phyloP scores from a whole-genome alignment of 371 early-diverging fungal species.

The Mortierella sp. region DNA sequence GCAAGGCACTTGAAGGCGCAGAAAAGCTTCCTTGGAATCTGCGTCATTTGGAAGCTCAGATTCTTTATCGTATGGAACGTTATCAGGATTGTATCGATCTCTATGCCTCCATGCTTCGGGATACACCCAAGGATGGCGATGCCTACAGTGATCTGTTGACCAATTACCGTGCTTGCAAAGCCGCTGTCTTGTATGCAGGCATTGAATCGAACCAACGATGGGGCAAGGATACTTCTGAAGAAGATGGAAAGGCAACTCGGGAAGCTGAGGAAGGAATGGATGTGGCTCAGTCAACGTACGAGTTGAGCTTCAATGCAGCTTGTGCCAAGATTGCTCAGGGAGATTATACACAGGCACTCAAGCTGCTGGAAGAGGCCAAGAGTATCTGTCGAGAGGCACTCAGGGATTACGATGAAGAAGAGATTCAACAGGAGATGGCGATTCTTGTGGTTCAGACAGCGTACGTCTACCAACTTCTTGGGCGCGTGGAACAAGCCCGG shows the following conservation, averaged over 20 bases:
- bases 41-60: conserved; percentile 73
- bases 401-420: conserved; percentile 68
- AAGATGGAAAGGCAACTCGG: too few species aligned
- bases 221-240: background rate
- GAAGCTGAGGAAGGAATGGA: too few species aligned
- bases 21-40: conserved; percentile 54
- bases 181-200: conserved; percentile 66
- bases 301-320: conserved; percentile 77
- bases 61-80: conserved; percentile 61
- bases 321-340: conserved; percentile 68
- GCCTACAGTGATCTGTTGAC: conserved; percentile 60
- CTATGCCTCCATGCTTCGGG: conserved; percentile 61
- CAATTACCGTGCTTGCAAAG: conserved; percentile 75
- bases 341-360: conserved; percentile 55
- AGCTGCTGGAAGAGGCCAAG: conserved; percentile 61
- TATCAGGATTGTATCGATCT: conserved; percentile 56
- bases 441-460: conserved; percentile 78
- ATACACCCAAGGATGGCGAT: conserved; percentile 57
- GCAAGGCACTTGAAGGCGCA: conserved; percentile 40
- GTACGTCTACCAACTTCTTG: conserved; percentile 76
- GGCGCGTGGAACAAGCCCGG: conserved; percentile 65
- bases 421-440: conserved; percentile 76
- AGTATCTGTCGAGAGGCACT: conserved; percentile 62
- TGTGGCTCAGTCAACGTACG: conserved; percentile 64
- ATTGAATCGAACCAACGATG: conserved; percentile 31